Conservation (phyloP, 768 basidiomycete genomes). For the Hortiboletus flavorubellus region DNA sequence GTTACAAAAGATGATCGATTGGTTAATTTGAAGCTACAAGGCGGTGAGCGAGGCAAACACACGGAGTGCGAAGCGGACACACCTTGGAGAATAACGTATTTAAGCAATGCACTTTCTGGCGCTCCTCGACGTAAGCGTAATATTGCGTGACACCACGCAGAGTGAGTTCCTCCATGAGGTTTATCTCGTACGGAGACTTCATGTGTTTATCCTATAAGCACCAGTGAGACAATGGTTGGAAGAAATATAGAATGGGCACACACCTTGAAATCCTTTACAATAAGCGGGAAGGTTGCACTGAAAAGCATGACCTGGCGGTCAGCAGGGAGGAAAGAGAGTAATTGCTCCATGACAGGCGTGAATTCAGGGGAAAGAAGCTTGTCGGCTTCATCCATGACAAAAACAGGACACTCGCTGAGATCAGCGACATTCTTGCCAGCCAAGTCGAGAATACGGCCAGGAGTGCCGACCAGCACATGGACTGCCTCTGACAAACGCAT, state of each 20-base stretch:
- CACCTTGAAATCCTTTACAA: constrained; percentile 99
- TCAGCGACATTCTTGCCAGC: constrained; percentile 92
- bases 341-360: constrained; percentile 96
- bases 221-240: constrained; percentile 7
- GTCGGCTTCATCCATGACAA: constrained; percentile 99
- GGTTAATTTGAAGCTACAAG: constrained; percentile 96
- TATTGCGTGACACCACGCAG: constrained; percentile 98
- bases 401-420: constrained; percentile 90
- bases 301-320: constrained; percentile 98
- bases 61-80: not conserved
- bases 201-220: constrained; percentile 85
- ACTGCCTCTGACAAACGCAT: constrained; percentile 85
- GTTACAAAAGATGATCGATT: constrained; percentile 99
- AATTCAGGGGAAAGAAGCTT: constrained; percentile 97
- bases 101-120: constrained; percentile 98
- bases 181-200: constrained; percentile 94
- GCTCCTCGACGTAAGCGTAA: constrained; percentile 98
- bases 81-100: constrained; percentile 99
- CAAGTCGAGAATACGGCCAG: constrained; percentile 92
- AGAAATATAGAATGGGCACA: not conserved
- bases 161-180: constrained; percentile 99
- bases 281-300: constrained; percentile 98
- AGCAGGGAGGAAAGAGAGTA: constrained; percentile 78
- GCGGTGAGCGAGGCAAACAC: constrained; percentile 1
- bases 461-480: constrained; percentile 96